phyloP scores from a whole-genome alignment of 2,329 filamentous ascomycete species.

The Eutypella sp. region DNA sequence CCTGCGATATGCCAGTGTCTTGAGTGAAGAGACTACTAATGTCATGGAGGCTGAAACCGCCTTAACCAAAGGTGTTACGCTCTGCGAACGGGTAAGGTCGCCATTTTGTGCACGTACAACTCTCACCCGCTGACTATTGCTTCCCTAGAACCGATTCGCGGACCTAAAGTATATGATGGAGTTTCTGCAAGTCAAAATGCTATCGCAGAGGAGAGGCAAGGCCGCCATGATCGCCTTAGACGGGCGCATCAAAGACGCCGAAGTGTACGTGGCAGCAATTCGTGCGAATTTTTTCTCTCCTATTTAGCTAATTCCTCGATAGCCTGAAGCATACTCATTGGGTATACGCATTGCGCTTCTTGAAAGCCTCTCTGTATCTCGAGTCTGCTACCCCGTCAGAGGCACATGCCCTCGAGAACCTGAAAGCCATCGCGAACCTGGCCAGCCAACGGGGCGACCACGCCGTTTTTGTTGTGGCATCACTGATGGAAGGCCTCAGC shows the following conservation, averaged over 20 bases:
- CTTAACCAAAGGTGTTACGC: conserved; percentile 64
- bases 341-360: conserved; percentile 72
- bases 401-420: conserved; percentile 59
- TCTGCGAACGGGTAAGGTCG: conserved; percentile 57
- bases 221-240: conserved; percentile 70
- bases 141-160: conserved; percentile 45
- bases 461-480: conserved; percentile 60
- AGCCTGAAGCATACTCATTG: conserved; percentile 62
- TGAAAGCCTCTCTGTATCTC: conserved; percentile 66
- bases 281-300: background rate
- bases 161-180: conserved; percentile 77
- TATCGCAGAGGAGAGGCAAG: conserved; percentile 66
- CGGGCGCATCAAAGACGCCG: conserved; percentile 61
- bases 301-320: conserved; percentile 13
- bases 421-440: conserved; percentile 57
- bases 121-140: conserved; percentile 20
- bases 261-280: conserved; percentile 44
- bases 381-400: conserved; percentile 58
- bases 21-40: conserved; percentile 74
- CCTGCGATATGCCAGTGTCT: conserved; percentile 64
- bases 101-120: background rate
- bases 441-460: conserved; percentile 58
- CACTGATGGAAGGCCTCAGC: conserved; percentile 64
- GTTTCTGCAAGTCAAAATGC: conserved; percentile 64
- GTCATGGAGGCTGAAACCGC: conserved; percentile 67